Percentiles rank a stretch among this genome's conserved stretches.
These are phyloP conservation scores for Phytophthora sp. DNA, from an alignment of 352 stramenopile genomes.

Conservation along the genomic window DNA sequence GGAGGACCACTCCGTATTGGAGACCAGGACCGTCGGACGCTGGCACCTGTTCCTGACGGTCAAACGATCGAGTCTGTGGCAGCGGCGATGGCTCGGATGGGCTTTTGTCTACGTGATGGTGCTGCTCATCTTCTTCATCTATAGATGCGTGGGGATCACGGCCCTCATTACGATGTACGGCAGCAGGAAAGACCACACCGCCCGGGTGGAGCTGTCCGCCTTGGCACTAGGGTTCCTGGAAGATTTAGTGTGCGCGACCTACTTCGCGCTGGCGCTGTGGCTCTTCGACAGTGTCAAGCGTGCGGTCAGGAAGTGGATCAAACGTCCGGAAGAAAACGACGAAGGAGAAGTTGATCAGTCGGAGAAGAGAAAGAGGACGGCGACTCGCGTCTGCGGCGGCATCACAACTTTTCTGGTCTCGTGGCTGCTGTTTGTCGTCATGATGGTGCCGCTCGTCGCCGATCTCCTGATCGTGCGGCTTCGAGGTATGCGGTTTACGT, in stretches of 20 bases:
- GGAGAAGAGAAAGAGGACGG: not conserved
- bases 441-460: slow-evolving; percentile 30
- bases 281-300: slow-evolving; percentile 15
- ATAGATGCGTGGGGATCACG: not conserved
- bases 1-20: too few species aligned
- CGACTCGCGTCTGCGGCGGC: slow-evolving; percentile 1
- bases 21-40: too few species aligned
- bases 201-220: slow-evolving; percentile 15
- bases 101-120: slow-evolving; percentile 7
- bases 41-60: too few species aligned
- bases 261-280: slow-evolving; percentile 30
- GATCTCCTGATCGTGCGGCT: slow-evolving; percentile 49
- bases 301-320: not conserved
- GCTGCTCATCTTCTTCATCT: slow-evolving; percentile 16
- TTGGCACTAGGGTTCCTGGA: slow-evolving; percentile 24
- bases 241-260: slow-evolving; percentile 41
- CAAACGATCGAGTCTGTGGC: too few species aligned
- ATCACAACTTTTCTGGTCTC: slow-evolving; percentile 40
- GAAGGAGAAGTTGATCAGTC: not conserved
- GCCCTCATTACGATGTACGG: slow-evolving; percentile 25
- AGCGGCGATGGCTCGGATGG: slow-evolving; percentile 5
- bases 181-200: not conserved
- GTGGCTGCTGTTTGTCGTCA: slow-evolving; percentile 32
- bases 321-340: too few species aligned
- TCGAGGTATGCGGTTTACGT: slow-evolving; percentile 48